A percentile compares a stretch with the other conserved stretches of the same genome.
Evolutionary conservation across 164 flowering plant species (phyloP).

Genomic region (grape (Vitis vinifera)): DNA sequence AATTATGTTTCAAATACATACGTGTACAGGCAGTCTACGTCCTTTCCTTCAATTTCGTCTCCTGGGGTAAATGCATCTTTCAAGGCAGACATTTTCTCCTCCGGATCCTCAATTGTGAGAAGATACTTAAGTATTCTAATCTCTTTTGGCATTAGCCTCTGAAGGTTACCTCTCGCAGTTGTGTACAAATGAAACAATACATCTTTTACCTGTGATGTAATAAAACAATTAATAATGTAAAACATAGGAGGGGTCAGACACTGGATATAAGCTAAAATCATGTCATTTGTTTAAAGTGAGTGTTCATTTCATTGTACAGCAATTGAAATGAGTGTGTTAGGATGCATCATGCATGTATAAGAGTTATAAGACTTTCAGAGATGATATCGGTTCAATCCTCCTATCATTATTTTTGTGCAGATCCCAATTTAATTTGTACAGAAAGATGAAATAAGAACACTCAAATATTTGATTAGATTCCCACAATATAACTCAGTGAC

Average conservation of each 20-base stretch:
- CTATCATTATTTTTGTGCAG: no score
- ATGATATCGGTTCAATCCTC: no score
- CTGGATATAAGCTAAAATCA: no score
- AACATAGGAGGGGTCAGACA: not conserved
- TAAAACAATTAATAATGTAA: constrained; percentile 1
- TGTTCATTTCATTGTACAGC: no score
- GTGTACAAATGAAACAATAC: constrained; percentile 68
- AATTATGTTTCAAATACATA: constrained; percentile 32
- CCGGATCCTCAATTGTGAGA: constrained; percentile 79
- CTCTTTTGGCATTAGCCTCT: constrained; percentile 84
- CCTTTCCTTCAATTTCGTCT: constrained; percentile 74
- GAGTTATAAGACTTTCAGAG: no score
- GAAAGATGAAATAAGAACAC: no score
- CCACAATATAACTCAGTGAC: no score
- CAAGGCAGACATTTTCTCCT: constrained; percentile 50
- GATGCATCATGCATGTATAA: no score
- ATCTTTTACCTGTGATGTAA: constrained; percentile 68
- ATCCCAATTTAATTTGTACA: no score
- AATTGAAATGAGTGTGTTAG: no score
- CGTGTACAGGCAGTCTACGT: constrained; percentile 79
- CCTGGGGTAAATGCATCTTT: constrained; percentile 94
- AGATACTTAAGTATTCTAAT: constrained; percentile 80
- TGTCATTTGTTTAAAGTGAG: no score
- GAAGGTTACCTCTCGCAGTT: constrained; percentile 66
- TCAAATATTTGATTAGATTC: no score